These are phyloP conservation scores for Paulownia fortunei DNA, from an alignment of 257 asterid species.

Conservation along the genomic window DNA sequence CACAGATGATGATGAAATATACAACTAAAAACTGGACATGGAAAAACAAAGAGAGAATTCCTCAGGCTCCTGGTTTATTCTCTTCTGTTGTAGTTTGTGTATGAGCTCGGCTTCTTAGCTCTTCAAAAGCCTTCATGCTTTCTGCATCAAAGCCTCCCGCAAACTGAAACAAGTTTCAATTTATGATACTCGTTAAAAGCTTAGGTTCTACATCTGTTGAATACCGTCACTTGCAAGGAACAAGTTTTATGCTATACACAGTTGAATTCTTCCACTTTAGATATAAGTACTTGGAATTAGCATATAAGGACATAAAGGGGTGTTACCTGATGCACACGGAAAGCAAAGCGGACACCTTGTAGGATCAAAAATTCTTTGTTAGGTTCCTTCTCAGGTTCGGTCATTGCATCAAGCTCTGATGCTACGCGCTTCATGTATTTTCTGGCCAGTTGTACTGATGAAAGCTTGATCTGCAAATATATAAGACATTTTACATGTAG, in stretches of 20 bases:
- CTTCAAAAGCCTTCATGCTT: constrained; percentile 98
- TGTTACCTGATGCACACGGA: constrained; percentile 94
- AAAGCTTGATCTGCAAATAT: constrained; percentile 83
- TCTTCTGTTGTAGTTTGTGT: constrained; percentile 58
- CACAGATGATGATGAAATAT: constrained; percentile 43
- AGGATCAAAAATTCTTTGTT: constrained; percentile 86
- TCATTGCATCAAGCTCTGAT: constrained; percentile 80
- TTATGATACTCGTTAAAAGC: background rate
- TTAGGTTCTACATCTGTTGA: background rate
- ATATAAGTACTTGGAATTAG: background rate
- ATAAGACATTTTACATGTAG: background rate
- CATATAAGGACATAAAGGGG: background rate
- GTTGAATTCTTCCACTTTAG: background rate
- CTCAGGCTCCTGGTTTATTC: constrained; percentile 48
- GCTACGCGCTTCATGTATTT: constrained; percentile 97
- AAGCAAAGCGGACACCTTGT: constrained; percentile 97
- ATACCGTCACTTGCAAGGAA: background rate
- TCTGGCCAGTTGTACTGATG: constrained; percentile 86
- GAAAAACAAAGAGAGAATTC: background rate
- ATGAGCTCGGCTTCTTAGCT: constrained; percentile 76
- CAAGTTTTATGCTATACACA: background rate
- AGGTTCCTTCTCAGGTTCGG: constrained; percentile 88
- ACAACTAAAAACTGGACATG: constrained; percentile 33
- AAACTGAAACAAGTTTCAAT: constrained; percentile 60
- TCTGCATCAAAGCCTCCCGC: constrained; percentile 99